Percentiles rank a stretch among this genome's conserved stretches.
These are phyloP conservation scores for Grigorovia transvaalensis DNA, from an alignment of 805 yeast species.

Conservation along the genomic window DNA sequence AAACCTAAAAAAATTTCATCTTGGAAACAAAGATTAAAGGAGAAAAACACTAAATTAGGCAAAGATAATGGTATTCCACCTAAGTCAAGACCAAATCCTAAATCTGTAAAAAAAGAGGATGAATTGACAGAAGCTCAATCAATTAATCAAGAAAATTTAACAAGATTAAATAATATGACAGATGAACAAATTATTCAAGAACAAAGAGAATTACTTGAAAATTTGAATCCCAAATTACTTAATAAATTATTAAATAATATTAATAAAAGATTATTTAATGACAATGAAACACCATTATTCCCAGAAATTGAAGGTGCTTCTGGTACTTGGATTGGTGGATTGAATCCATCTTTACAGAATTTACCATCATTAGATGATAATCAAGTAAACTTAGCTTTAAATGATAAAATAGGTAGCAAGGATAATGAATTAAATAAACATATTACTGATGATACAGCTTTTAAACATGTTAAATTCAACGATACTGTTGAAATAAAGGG, in stretches of 20 bases:
- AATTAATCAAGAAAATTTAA: constrained; percentile 68
- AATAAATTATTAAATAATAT: constrained; percentile 48
- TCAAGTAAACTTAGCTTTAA: constrained; percentile 23
- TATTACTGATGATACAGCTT: constrained; percentile 3
- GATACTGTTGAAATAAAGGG: neutral
- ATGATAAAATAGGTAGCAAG: constrained; percentile 3
- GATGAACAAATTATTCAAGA: constrained; percentile 55
- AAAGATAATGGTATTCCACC: neutral
- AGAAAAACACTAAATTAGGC: constrained; percentile 20
- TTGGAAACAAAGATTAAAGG: constrained; percentile 38
- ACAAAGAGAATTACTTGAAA: constrained; percentile 52
- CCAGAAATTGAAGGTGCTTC: constrained; percentile 30
- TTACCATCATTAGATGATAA: constrained; percentile 20
- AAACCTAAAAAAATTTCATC: constrained; percentile 35
- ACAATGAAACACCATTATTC: constrained; percentile 31
- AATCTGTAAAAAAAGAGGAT: constrained; percentile 1
- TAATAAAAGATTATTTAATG: constrained; percentile 35
- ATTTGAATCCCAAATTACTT: constrained; percentile 59
- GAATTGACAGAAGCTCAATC: constrained; percentile 51
- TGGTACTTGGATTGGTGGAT: constrained; percentile 30
- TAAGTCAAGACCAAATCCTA: neutral
- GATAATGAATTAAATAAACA: neutral
- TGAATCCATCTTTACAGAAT: constrained; percentile 11
- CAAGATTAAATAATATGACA: constrained; percentile 50
- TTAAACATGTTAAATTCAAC: constrained; percentile 5